These are phyloP conservation scores for Solanum gandarillasii DNA, from an alignment of 257 asterid genomes.

Conservation along the genomic window DNA sequence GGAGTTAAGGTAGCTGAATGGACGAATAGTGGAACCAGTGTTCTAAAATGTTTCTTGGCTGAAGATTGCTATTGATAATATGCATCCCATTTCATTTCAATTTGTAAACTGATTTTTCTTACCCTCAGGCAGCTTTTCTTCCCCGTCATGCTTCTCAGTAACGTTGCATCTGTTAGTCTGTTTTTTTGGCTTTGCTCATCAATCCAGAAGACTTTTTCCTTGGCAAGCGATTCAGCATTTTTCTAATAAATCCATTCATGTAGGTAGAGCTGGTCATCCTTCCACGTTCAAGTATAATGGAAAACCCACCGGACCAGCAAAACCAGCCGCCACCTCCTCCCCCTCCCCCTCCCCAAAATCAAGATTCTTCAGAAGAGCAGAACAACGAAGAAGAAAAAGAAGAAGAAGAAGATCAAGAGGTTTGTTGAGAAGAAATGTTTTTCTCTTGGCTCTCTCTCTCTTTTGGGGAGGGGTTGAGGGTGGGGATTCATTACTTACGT, in stretches of 20 bases:
- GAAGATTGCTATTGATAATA: not conserved
- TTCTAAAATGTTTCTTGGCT: not conserved
- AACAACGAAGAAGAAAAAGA: constrained; percentile 40
- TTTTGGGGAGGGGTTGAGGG: not conserved
- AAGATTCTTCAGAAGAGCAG: constrained; percentile 67
- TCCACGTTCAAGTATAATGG: constrained; percentile 63
- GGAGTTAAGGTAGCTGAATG: not conserved
- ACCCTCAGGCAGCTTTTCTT: not conserved
- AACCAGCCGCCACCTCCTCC: constrained; percentile 65
- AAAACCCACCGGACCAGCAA: constrained; percentile 59
- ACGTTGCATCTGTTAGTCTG: not conserved
- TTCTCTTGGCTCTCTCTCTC: not conserved
- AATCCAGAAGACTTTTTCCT: not conserved
- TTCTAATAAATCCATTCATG: constrained; percentile 4
- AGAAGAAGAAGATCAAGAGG: constrained; percentile 51
- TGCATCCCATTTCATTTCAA: not conserved
- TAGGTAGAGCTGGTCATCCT: constrained; percentile 86
- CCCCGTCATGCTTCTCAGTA: not conserved
- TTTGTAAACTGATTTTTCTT: not conserved
- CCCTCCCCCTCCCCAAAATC: constrained; percentile 71
- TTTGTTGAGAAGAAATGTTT: constrained; percentile 3
- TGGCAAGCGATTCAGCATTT: not conserved
- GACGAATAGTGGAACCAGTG: not conserved
- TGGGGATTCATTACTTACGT: not conserved
- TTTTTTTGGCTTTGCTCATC: not conserved